Base-by-base conservation (phyloP, 306 rosid genomes). In the Oemleria cerasiformis region DNA sequence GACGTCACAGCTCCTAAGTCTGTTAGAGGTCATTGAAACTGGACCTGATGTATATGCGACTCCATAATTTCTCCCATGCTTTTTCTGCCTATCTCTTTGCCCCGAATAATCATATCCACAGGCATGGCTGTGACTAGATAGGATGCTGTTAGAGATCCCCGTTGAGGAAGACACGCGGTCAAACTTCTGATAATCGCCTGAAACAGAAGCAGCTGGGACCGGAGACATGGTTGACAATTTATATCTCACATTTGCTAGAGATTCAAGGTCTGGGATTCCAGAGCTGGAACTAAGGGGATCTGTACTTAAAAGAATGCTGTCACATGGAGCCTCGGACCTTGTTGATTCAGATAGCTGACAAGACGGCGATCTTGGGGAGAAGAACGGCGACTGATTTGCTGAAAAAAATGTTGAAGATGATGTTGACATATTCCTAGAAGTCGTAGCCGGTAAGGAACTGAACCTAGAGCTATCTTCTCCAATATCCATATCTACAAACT, bases 371-470 rank as follows among this genome's bases (percentile, higher is more conserved):
- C 96, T 87, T 40, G 97, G 97, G 73, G 96, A 92, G 77, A 89
- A 89, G 72, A 92, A 89, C 2, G 97, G 97, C 5, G 97, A 92
- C 78, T 89, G 97, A 58, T 84, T 85, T 25, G 96, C 97, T 11
- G 97, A 92, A 67, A 84, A 86, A 72, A 92, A 92, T 7, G 84
- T 82, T 6, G 96, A 89, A 69, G 97, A 92, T 8, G 97, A 87
- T 0, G 97, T 86, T 2, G 96, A 92, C 85, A 86, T 75, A 58
- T 89, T 92, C 79, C 94, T 86, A 39, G 69, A 64, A 65, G 90
- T 84, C 47, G 85, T 78, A 70, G 88, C 84, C 41, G 62, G 81
- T 74, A 83, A 55, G 61, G 90, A 84, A 69, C 81, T 79, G 25
- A 83, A 81, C 67, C 82, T 76, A 74, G 84, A 57, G 82, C 90